Percentiles rank a stretch among this genome's conserved stretches.
phyloP scores from a whole-genome alignment of 108 stramenopile species.

The Skeletonema costatum region DNA sequence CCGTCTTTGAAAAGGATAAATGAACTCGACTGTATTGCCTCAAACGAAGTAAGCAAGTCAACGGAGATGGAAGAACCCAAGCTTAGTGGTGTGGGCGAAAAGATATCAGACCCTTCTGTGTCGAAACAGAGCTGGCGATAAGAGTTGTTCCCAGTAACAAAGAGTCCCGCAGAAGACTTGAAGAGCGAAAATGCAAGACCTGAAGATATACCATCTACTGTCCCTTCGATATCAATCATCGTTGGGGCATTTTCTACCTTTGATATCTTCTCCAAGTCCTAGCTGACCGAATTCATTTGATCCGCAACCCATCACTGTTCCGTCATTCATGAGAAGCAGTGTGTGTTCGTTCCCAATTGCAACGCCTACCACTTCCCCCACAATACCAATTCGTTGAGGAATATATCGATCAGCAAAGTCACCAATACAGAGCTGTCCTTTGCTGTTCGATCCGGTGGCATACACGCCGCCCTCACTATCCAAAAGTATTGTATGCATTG shows the following conservation, averaged over 20 bases:
- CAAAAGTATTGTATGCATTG: conserved; percentile 39
- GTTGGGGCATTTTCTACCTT: conserved; percentile 11
- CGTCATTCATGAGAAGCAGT: conserved; percentile 44
- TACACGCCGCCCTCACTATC: conserved; percentile 37
- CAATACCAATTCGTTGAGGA: conserved; percentile 20
- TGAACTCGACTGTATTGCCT: conserved; percentile 27
- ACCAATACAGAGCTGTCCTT: conserved; percentile 43
- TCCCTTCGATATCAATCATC: conserved; percentile 18
- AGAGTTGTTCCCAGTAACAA: conserved; percentile 35
- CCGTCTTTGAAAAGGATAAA: conserved; percentile 52
- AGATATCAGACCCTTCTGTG: conserved; percentile 12
- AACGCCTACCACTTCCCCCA: conserved; percentile 14
- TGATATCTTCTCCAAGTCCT: conserved; percentile 36
- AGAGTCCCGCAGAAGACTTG: conserved; percentile 27
- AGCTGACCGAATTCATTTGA: conserved; percentile 60
- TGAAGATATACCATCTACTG: conserved; percentile 21
- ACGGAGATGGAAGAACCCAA: background rate
- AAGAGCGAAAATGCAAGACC: conserved; percentile 35
- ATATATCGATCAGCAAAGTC: conserved; percentile 38
- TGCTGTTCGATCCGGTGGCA: conserved; percentile 38
- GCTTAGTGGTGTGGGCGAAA: conserved; percentile 9
- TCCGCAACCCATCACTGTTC: conserved; percentile 53
- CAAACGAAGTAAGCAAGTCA: conserved; percentile 25
- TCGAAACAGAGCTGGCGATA: conserved; percentile 39
- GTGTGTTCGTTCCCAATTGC: conserved; percentile 55